Percentiles rank a stretch among this genome's conserved stretches.
Evolutionary conservation across 371 early-diverging fungal species (phyloP).

Genomic region (Mucor saturninus): DNA sequence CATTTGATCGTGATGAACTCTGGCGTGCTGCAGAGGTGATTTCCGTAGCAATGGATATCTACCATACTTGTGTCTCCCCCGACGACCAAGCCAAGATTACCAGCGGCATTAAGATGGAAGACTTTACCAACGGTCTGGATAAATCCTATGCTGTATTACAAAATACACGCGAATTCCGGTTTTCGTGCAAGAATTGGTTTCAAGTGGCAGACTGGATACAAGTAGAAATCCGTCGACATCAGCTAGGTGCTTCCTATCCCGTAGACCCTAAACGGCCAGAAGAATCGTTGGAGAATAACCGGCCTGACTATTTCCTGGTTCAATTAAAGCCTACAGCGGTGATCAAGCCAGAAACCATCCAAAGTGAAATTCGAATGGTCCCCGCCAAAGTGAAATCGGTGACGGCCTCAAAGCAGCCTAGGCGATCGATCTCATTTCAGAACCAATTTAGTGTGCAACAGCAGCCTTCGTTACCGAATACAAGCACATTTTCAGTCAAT

Average conservation of each 20-base stretch:
- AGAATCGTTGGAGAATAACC: too few species aligned
- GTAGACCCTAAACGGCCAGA: background rate
- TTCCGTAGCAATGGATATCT: constrained; percentile 43
- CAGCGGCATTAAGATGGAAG: constrained; percentile 21
- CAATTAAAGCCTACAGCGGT: too few species aligned
- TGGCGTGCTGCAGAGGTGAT: constrained; percentile 49
- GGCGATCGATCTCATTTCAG: constrained; percentile 26
- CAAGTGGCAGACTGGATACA: constrained; percentile 51
- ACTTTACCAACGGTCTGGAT: constrained; percentile 37
- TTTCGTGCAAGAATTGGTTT: constrained; percentile 24
- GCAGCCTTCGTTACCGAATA: background rate
- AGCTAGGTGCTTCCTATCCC: constrained; percentile 14
- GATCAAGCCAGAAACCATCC: too few species aligned
- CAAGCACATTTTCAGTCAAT: background rate
- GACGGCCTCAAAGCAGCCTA: constrained; percentile 4
- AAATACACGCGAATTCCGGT: too few species aligned
- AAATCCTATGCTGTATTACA: constrained; percentile 12
- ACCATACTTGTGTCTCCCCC: constrained; percentile 34
- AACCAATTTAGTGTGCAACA: constrained; percentile 28
- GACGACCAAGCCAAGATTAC: constrained; percentile 32
- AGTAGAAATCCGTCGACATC: constrained; percentile 46
- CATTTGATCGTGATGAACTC: constrained; percentile 53
- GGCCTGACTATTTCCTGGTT: too few species aligned
- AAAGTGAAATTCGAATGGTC: too few species aligned
- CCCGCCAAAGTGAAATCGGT: too few species aligned